Evolutionary conservation across 768 basidiomycete genomes (phyloP).

Genomic region (Fibroporia radiculosa): DNA sequence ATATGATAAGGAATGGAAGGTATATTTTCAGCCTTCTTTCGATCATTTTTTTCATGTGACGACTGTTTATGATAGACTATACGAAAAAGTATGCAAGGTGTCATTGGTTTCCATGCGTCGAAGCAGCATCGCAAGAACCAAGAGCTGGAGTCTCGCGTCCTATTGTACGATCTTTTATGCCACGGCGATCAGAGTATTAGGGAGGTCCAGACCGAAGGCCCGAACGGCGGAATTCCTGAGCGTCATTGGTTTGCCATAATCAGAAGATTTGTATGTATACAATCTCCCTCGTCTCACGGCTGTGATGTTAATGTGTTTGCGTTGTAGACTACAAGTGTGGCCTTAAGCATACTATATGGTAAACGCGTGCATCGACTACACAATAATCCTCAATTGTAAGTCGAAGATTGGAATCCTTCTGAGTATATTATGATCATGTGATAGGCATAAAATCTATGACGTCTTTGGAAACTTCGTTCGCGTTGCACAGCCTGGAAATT

Average conservation of each 20-base stretch:
- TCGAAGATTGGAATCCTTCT: neutral
- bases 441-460: conserved; percentile 20
- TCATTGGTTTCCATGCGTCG: conserved; percentile 20
- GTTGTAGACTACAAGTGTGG: conserved; percentile 1
- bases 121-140: conserved; percentile 20
- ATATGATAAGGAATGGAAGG: conserved; percentile 24
- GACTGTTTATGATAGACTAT: conserved; percentile 10
- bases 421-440: neutral
- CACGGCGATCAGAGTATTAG: conserved; percentile 8
- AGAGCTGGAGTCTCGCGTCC: conserved; percentile 22
- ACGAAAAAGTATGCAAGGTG: conserved; percentile 17
- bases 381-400: conserved; percentile 2
- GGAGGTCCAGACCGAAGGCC: neutral
- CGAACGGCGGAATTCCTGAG: conserved; percentile 9
- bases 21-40: conserved; percentile 1
- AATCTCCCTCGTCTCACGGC: neutral
- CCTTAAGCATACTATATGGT: conserved; percentile 1
- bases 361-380: neutral
- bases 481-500: conserved; percentile 21
- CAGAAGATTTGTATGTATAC: conserved; percentile 20
- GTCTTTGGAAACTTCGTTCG: conserved; percentile 20
- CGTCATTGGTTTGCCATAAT: conserved; percentile 24
- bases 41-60: neutral
- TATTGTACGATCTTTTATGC: conserved; percentile 17
- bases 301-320: neutral